These are phyloP conservation scores for Plasmopara halstedii DNA, from an alignment of 352 stramenopile species.

Conservation along the genomic window DNA sequence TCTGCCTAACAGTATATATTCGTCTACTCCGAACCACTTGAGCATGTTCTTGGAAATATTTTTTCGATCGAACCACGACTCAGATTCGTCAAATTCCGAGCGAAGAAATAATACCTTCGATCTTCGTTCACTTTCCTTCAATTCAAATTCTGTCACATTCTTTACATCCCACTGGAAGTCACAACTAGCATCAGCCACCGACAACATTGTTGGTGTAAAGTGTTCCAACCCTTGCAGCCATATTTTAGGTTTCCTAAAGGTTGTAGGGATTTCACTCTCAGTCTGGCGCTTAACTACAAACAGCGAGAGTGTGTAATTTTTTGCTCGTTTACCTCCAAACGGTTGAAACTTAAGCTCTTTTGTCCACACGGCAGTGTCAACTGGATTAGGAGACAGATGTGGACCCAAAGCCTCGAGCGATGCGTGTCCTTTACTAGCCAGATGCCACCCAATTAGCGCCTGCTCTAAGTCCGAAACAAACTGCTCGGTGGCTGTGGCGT, in stretches of 20 bases:
- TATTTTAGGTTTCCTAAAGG: slow-evolving; percentile 23
- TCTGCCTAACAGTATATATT: slow-evolving; percentile 54
- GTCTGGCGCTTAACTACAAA: slow-evolving; percentile 20
- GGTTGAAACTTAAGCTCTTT: slow-evolving; percentile 25
- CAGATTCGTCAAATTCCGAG: slow-evolving; percentile 15
- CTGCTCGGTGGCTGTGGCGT: slow-evolving; percentile 70
- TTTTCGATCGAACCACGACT: slow-evolving; percentile 17
- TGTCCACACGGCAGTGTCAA: slow-evolving; percentile 24
- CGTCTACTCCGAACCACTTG: slow-evolving; percentile 66
- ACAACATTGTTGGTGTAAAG: slow-evolving; percentile 76
- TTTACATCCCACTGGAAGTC: slow-evolving; percentile 35
- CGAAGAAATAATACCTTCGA: not conserved
- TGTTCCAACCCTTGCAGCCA: slow-evolving; percentile 64
- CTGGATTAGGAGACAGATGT: not conserved
- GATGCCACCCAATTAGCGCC: slow-evolving; percentile 57
- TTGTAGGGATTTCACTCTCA: not conserved
- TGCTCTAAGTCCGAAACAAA: slow-evolving; percentile 74
- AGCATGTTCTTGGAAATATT: slow-evolving; percentile 33
- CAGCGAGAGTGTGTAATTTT: slow-evolving; percentile 43
- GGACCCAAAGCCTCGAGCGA: slow-evolving; percentile 23
- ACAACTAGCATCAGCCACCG: slow-evolving; percentile 37
- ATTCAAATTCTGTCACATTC: not conserved
- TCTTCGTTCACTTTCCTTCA: not conserved
- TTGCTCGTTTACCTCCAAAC: slow-evolving; percentile 8
- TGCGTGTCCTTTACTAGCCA: slow-evolving; percentile 59